Percentiles rank a stretch among this genome's conserved stretches.
These are phyloP conservation scores for Oryza officinalis DNA, from an alignment of 176 grass and related monocot species.

Conservation along the genomic window DNA sequence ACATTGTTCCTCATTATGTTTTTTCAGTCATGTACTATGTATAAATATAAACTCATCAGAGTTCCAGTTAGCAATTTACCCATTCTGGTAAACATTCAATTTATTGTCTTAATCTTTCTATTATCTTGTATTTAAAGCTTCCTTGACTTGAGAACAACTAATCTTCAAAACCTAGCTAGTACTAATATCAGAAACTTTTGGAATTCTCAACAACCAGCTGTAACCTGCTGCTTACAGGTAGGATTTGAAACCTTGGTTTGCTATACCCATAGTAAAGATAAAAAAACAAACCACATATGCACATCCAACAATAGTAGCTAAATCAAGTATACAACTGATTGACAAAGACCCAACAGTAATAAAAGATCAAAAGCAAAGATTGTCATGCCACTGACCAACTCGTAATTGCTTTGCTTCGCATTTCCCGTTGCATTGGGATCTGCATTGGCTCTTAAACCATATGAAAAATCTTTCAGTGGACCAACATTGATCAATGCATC, in stretches of 20 bases:
- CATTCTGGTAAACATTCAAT: neutral
- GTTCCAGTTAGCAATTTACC: neutral
- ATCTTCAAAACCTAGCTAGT: constrained; percentile 9
- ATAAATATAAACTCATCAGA: neutral
- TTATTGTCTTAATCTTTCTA: neutral
- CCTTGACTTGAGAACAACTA: constrained; percentile 1
- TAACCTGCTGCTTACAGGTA: neutral
- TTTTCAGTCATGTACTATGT: neutral
- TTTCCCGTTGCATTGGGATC: constrained; percentile 73
- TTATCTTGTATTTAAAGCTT: neutral
- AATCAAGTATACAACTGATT: neutral
- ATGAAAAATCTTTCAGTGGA: constrained; percentile 93
- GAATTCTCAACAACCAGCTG: neutral
- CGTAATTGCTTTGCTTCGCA: constrained; percentile 98
- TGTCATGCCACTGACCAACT: constrained; percentile 65
- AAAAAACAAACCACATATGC: neutral
- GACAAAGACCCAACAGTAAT: constrained; percentile 26
- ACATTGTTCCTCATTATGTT: neutral
- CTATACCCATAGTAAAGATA: constrained; percentile 3
- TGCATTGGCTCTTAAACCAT: constrained; percentile 84
- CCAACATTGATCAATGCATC: constrained; percentile 95
- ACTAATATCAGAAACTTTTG: constrained; percentile 19
- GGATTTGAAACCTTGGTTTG: neutral
- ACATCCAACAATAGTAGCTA: neutral
- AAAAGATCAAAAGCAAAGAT: constrained; percentile 15